These are phyloP conservation scores for Erysiphe pulchra DNA, from an alignment of 2,329 filamentous ascomycete species.

Conservation along the genomic window DNA sequence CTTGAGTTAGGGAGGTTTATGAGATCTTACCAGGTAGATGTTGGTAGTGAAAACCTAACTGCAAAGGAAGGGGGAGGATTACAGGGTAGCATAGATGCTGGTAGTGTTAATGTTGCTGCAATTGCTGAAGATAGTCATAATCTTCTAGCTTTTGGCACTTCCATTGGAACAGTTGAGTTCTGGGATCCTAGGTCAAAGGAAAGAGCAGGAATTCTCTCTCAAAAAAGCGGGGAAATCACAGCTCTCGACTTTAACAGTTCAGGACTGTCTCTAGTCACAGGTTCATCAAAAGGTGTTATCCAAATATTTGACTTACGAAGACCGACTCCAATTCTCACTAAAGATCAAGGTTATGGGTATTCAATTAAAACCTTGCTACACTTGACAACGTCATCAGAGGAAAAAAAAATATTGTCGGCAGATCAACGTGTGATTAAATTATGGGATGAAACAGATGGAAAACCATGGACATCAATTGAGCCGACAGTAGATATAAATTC, in stretches of 20 bases:
- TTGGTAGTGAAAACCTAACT: conserved; percentile 55
- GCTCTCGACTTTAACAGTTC: conserved; percentile 67
- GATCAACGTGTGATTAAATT: conserved; percentile 96
- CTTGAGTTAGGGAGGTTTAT: conserved; percentile 82
- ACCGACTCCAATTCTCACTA: conserved; percentile 60
- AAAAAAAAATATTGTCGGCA: conserved; percentile 71
- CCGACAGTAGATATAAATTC: conserved; percentile 86
- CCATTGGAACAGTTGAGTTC: conserved; percentile 84
- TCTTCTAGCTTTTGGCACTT: conserved; percentile 77
- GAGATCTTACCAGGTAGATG: conserved; percentile 76
- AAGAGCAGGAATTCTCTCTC: conserved; percentile 50
- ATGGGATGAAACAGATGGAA: conserved; percentile 63
- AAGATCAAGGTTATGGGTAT: conserved; percentile 90
- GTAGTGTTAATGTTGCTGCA: conserved; percentile 66
- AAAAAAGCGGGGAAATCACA: conserved; percentile 49
- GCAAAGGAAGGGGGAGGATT: conserved; percentile 43
- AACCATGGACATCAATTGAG: conserved; percentile 87
- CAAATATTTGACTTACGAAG: conserved; percentile 83
- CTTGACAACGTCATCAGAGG: conserved; percentile 43
- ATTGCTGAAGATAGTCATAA: conserved; percentile 79
- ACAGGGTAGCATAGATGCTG: conserved; percentile 66
- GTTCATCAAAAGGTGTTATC: conserved; percentile 67
- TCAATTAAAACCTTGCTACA: conserved; percentile 65
- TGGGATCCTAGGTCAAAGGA: conserved; percentile 78
- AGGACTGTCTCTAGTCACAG: conserved; percentile 63